Base-by-base conservation (phyloP, 1,139 yeast species). In the Yamadazyma diddensiae region DNA sequence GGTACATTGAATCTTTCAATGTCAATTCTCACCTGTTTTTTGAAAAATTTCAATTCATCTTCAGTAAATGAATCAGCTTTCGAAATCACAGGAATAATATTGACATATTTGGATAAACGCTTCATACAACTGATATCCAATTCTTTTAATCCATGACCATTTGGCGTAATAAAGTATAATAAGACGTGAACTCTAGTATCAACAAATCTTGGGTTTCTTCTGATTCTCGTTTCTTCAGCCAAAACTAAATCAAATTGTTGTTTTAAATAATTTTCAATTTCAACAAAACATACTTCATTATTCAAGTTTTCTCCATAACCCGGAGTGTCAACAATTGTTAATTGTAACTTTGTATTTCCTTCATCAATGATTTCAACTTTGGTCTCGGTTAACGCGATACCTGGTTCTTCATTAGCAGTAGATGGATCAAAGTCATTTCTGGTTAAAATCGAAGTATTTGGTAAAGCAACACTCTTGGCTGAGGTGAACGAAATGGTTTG, bases 181-280 rank as follows among this genome's bases (percentile, higher is more conserved):
- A 83, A 71, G 5, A 75, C 78, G 51, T 83, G 94, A 28, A 83
- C 86, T 50, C 90, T 70, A 7, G 87, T 78, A 54, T 83, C 94
- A 43, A 77, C 79, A 47, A 83, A 83, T 35, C 88, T 61, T 19
- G 94, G 94, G 50, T 83, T 82, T 73, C 98, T 79, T 60, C 85
- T 80, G 45, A 92, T 86, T 42, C 95, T 75, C 12, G 94, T 82
- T 57, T 92, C 97, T 58, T 92, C 97, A 10, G 86, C 81, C 45
- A 92, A 72, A 24, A 90, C 94, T 47, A 84, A 87, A 58, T 92
- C 98, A 57, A 85, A 90, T 57, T 90, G 97, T 53, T 81, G 86
- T 52, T 85, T 92, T 45, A 92, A 65, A 55, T 80, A 90, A 39
- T 75, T 76, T 34, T 81, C 79, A 39, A 92, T 80, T 43, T 83